These are phyloP conservation scores for Fusarium siculi DNA, from an alignment of 2,329 filamentous ascomycete species.

Conservation along the genomic window DNA sequence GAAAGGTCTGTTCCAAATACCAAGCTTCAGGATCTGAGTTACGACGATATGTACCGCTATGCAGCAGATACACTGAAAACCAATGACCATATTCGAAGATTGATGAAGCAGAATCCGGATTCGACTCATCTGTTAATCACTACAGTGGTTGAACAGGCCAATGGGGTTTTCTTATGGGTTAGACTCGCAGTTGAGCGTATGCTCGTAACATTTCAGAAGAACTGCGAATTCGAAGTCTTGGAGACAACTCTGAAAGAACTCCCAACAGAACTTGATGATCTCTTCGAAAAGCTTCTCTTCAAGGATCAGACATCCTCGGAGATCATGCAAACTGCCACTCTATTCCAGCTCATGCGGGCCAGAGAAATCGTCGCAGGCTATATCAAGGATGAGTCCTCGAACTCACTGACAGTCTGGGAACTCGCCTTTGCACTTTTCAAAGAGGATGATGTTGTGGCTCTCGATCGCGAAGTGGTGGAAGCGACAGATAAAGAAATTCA, in stretches of 20 bases:
- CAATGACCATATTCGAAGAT: not conserved
- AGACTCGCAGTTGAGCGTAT: slow-evolving; percentile 8
- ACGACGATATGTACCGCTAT: slow-evolving; percentile 14
- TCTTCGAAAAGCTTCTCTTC: slow-evolving; percentile 7
- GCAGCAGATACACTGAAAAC: not conserved
- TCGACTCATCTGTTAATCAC: not conserved
- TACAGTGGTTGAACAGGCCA: not conserved
- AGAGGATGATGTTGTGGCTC: not conserved
- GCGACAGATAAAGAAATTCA: not conserved
- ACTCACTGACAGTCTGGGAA: slow-evolving; percentile 12
- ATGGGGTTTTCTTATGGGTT: slow-evolving; percentile 21
- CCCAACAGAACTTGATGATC: slow-evolving; percentile 2
- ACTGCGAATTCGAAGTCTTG: not conserved
- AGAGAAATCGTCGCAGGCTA: slow-evolving; percentile 7
- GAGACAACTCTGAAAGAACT: not conserved
- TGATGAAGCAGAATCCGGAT: not conserved
- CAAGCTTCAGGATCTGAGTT: slow-evolving; percentile 12
- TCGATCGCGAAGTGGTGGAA: not conserved
- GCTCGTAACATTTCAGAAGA: not conserved
- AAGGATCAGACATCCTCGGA: not conserved
- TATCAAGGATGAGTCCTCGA: slow-evolving; percentile 8
- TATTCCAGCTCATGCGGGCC: slow-evolving; percentile 4
- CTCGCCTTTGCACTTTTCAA: not conserved
- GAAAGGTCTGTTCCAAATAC: slow-evolving; percentile 5
- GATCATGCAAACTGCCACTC: not conserved